A percentile compares a stretch with the other conserved stretches of the same genome.
phyloP scores from a whole-genome alignment of 2,329 filamentous ascomycete genomes.

The Penicillium sp. region DNA sequence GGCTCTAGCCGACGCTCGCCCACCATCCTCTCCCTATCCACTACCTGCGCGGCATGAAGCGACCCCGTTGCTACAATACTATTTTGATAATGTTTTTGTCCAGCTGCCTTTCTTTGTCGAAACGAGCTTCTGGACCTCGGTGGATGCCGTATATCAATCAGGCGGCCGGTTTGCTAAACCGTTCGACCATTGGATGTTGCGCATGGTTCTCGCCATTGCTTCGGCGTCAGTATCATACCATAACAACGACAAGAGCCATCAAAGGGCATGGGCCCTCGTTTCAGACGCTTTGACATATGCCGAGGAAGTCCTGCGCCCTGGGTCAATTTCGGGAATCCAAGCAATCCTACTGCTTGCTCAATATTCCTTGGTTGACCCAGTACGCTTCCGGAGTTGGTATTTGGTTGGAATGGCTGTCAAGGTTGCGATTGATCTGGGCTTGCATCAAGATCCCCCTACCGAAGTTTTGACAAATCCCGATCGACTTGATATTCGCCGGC shows the following conservation, averaged over 20 bases:
- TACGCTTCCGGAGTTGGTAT: constrained; percentile 92
- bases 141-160: constrained; percentile 79
- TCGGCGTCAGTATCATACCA: constrained; percentile 70
- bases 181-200: constrained; percentile 81
- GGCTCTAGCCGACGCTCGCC: constrained; percentile 70
- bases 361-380: constrained; percentile 85
- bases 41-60: constrained; percentile 72
- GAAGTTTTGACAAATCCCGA: constrained; percentile 66
- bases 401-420: constrained; percentile 86
- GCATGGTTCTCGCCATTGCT: constrained; percentile 84
- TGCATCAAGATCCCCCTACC: constrained; percentile 84
- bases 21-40: constrained; percentile 58
- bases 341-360: constrained; percentile 81
- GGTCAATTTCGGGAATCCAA: constrained; percentile 81
- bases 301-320: constrained; percentile 80
- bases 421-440: constrained; percentile 82
- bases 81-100: constrained; percentile 77
- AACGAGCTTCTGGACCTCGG: constrained; percentile 70
- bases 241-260: constrained; percentile 63
- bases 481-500: constrained; percentile 73
- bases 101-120: constrained; percentile 83
- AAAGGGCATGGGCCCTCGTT: constrained; percentile 60
- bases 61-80: constrained; percentile 72
- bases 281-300: constrained; percentile 71
- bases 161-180: constrained; percentile 61